Conservation (phyloP, 106 monocot genomes). For the Dendrobium chrysotoxum region DNA sequence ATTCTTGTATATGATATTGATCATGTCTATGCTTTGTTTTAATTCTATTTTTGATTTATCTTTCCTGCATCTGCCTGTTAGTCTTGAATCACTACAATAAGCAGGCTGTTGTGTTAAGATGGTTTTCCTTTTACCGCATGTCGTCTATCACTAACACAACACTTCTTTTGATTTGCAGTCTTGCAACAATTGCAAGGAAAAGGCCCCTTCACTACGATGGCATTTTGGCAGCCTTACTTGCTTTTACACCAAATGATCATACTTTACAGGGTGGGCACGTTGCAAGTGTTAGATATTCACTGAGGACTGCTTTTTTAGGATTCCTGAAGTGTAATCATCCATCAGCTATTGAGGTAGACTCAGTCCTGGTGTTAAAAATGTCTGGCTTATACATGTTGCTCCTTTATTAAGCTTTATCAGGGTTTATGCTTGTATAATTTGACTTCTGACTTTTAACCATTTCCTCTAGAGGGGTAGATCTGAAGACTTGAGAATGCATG, state of each 20-base stretch:
- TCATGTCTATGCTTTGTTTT: background rate
- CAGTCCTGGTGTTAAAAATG: background rate
- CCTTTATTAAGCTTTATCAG: background rate
- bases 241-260: constrained; percentile 51
- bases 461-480: background rate
- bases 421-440: background rate
- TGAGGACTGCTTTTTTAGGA: constrained; percentile 67
- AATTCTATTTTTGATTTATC: background rate
- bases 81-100: background rate
- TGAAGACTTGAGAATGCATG: background rate
- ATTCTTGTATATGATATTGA: background rate
- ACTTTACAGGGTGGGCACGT: constrained; percentile 35
- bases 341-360: constrained; percentile 56
- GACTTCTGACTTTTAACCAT: background rate
- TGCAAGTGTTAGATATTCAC: constrained; percentile 70
- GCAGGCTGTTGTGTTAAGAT: background rate
- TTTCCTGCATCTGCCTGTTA: background rate
- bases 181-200: constrained; percentile 82
- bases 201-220: constrained; percentile 47
- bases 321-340: constrained; percentile 71
- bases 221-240: constrained; percentile 57
- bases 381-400: background rate
- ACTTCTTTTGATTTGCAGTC: constrained; percentile 32
- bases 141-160: background rate
- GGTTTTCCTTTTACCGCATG: background rate